Conservation (phyloP, 495 filamentous ascomycete species). For the Annulohypoxylon bovei region DNA sequence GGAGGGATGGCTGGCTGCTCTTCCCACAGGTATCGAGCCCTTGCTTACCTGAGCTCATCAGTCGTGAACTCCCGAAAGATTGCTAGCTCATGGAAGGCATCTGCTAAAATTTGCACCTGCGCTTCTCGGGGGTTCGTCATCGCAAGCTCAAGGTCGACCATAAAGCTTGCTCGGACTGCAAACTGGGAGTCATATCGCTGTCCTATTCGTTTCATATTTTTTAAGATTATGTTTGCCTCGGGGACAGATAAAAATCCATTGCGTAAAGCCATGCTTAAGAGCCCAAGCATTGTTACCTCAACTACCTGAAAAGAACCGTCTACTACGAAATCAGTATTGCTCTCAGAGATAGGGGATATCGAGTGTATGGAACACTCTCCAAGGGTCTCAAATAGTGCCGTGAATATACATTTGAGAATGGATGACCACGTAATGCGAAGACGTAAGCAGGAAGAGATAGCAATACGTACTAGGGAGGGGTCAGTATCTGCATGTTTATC, state of each 20-base stretch:
- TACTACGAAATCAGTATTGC: constrained; percentile 18
- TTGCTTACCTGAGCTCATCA: constrained; percentile 35
- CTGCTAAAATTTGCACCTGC: constrained; percentile 35
- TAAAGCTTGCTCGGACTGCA: constrained; percentile 35
- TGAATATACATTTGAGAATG: background rate
- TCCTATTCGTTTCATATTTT: constrained; percentile 25
- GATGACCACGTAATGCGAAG: background rate
- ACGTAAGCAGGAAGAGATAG: background rate
- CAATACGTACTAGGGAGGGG: constrained; percentile 18
- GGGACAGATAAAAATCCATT: constrained; percentile 25
- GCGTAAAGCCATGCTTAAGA: constrained; percentile 42
- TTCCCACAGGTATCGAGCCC: constrained; percentile 14
- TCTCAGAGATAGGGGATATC: background rate
- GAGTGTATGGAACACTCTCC: background rate
- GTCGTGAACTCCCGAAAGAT: constrained; percentile 42
- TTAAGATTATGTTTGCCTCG: constrained; percentile 30
- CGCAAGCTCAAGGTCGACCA: constrained; percentile 40
- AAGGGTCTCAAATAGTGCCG: background rate
- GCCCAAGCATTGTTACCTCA: constrained; percentile 30
- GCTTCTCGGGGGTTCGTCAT: constrained; percentile 34
- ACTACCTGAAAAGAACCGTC: constrained; percentile 33
- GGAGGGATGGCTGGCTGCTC: constrained; percentile 7
- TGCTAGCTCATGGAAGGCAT: constrained; percentile 37
- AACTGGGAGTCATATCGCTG: constrained; percentile 26
- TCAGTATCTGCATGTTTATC: constrained; percentile 15